Evolutionary conservation across 1,284 basidiomycete genomes (phyloP).

Genomic region (Schizophyllum amplum): DNA sequence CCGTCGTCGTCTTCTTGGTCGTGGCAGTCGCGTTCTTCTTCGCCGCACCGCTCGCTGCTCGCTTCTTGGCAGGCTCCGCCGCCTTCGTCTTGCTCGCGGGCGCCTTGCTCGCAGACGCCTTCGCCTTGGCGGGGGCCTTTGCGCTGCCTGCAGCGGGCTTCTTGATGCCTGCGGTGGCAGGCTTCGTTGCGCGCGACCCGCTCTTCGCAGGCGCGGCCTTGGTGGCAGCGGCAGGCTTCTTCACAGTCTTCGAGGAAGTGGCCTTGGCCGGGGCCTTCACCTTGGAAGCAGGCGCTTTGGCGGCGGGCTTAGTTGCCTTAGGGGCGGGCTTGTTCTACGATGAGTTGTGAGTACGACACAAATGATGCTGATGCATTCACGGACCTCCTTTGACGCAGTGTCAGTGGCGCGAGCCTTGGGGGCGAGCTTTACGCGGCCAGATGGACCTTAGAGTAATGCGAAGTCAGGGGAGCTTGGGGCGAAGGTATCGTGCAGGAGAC

Average conservation of each 20-base stretch:
- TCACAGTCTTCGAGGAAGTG: conserved; percentile 19
- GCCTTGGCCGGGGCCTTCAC: conserved; percentile 16
- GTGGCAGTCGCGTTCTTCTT: conserved; percentile 29
- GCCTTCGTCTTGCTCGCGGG: no score
- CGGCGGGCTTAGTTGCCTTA: conserved; percentile 24
- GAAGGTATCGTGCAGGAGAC: background rate
- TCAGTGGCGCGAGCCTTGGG: conserved; percentile 53
- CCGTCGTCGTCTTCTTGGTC: conserved; percentile 9
- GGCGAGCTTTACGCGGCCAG: conserved; percentile 82
- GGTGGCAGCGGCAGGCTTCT: conserved; percentile 16
- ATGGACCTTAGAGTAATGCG: conserved; percentile 38
- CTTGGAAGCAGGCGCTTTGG: conserved; percentile 14
- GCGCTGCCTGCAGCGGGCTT: conserved; percentile 6
- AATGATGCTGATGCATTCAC: background rate
- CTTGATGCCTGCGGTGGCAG: conserved; percentile 20
- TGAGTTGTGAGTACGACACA: conserved; percentile 7
- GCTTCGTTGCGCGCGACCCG: conserved; percentile 8
- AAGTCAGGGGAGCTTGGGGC: conserved; percentile 2
- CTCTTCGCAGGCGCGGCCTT: conserved; percentile 14
- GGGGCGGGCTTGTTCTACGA: conserved; percentile 51
- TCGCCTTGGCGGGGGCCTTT: conserved; percentile 12
- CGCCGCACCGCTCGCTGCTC: conserved; percentile 24
- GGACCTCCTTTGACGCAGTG: conserved; percentile 62
- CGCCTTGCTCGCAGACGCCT: conserved; percentile 26
- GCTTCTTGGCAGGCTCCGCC: conserved; percentile 37